Evolutionary conservation across 192 early-diverging fungal genomes (phyloP).

Genomic region (Phlyctochytrium planicorne): DNA sequence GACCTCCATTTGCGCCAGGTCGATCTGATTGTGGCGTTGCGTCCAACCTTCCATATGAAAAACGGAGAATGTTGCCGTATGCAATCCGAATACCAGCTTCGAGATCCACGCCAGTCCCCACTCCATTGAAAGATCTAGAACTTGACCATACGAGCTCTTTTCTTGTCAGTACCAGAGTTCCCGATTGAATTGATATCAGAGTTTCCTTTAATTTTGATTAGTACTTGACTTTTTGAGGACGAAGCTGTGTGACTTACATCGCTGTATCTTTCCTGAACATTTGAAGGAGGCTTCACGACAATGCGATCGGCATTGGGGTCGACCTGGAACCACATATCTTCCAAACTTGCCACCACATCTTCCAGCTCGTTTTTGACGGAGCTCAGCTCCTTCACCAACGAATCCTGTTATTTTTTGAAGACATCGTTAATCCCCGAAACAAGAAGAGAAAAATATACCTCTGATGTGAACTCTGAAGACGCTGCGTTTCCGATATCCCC

Average conservation of each 20-base stretch:
- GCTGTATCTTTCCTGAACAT: not conserved
- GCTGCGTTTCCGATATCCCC: not conserved
- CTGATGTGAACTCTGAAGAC: slow-evolving; percentile 1
- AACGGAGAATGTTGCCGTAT: slow-evolving; percentile 8
- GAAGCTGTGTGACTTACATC: slow-evolving; percentile 8
- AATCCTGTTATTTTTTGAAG: slow-evolving; percentile 1
- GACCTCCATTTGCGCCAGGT: no score
- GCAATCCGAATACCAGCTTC: slow-evolving; percentile 2
- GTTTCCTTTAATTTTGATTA: slow-evolving; percentile 18
- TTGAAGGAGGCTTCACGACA: slow-evolving; percentile 11
- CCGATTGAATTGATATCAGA: slow-evolving; percentile 10
- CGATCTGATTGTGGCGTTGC: no score
- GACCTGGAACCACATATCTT: slow-evolving; percentile 30
- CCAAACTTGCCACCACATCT: slow-evolving; percentile 21
- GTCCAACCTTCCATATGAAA: slow-evolving; percentile 12
- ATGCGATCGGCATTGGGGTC: slow-evolving; percentile 26
- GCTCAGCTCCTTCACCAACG: not conserved
- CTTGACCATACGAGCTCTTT: slow-evolving; percentile 25
- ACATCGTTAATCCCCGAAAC: not conserved
- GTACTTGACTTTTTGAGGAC: not conserved
- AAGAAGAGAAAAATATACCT: not conserved
- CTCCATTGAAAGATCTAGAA: slow-evolving; percentile 2
- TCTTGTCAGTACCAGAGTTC: slow-evolving; percentile 20
- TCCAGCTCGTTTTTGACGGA: slow-evolving; percentile 6
- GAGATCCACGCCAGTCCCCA: not conserved